A percentile compares a stretch with the other conserved stretches of the same genome.
Conservation (phyloP, 208 protist genomes). For the Trichomonas vaginalis region DNA sequence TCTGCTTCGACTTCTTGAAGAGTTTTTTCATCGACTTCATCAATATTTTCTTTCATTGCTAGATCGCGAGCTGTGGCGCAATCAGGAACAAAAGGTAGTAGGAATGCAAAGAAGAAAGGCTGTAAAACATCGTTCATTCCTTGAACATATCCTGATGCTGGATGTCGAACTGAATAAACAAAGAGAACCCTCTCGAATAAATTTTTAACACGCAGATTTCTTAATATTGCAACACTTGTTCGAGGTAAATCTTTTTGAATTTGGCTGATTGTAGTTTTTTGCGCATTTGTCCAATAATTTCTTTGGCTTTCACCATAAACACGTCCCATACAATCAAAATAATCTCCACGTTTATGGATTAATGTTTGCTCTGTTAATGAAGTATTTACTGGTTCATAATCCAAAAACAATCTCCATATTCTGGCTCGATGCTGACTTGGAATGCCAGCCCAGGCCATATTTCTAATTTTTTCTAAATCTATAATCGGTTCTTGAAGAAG, state of each 20-base stretch:
- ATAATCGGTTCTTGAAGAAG: background rate
- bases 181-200: conserved; percentile 65
- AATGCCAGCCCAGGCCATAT: background rate
- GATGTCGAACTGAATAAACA: conserved; percentile 67
- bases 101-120: conserved; percentile 61
- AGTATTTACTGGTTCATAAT: background rate
- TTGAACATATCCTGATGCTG: conserved; percentile 70
- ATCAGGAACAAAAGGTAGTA: background rate
- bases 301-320: background rate
- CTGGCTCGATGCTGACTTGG: background rate
- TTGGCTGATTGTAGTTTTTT: background rate
- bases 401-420: background rate
- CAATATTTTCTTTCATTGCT: background rate
- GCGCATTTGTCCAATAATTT: background rate
- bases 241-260: background rate
- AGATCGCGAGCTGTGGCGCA: background rate
- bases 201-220: background rate
- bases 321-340: background rate
- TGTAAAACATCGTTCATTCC: conserved; percentile 71
- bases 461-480: background rate
- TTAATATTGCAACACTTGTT: background rate
- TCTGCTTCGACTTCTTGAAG: conserved; percentile 58
- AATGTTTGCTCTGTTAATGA: background rate
- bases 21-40: background rate
- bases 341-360: background rate